Conservation (phyloP, 2,329 filamentous ascomycete species). For the Ampelomyces quisqualis region DNA sequence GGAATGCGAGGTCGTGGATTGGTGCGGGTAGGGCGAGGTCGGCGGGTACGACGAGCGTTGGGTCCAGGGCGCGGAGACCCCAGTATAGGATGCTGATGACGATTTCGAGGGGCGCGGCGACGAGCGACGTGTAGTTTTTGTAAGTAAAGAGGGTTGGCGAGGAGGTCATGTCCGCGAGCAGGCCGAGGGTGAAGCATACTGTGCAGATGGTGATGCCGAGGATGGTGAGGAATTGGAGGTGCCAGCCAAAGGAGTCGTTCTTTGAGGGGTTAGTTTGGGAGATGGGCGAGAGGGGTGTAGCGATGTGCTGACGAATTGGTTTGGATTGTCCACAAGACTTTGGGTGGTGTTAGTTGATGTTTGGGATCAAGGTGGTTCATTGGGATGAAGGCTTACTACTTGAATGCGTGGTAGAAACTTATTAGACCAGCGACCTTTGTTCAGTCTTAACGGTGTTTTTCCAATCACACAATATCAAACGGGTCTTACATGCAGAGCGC, state of each 20-base stretch:
- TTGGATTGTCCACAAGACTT: slow-evolving; percentile 36
- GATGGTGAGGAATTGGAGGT: slow-evolving; percentile 73
- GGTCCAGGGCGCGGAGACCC: slow-evolving; percentile 59
- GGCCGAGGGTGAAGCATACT: slow-evolving; percentile 61
- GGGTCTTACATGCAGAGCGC: slow-evolving; percentile 59
- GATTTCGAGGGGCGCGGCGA: slow-evolving; percentile 68
- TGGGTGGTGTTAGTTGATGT: slow-evolving; percentile 19
- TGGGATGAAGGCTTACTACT: slow-evolving; percentile 31
- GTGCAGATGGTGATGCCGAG: slow-evolving; percentile 65
- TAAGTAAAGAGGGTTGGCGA: slow-evolving; percentile 59
- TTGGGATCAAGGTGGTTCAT: not conserved
- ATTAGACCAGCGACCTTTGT: slow-evolving; percentile 43
- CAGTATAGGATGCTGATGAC: slow-evolving; percentile 73
- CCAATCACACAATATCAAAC: not conserved
- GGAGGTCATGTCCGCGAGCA: slow-evolving; percentile 62
- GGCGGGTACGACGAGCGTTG: slow-evolving; percentile 56
- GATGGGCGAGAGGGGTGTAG: no score
- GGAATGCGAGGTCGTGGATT: slow-evolving; percentile 51
- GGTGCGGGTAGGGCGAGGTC: slow-evolving; percentile 44
- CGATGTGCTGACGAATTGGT: slow-evolving; percentile 23
- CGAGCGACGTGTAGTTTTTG: slow-evolving; percentile 68
- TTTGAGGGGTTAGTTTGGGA: slow-evolving; percentile 24
- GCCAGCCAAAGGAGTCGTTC: slow-evolving; percentile 65
- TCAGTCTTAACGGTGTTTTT: not conserved
- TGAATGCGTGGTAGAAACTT: slow-evolving; percentile 50